Conservation (phyloP, 805 yeast genomes). For the Lachancea sp. region DNA sequence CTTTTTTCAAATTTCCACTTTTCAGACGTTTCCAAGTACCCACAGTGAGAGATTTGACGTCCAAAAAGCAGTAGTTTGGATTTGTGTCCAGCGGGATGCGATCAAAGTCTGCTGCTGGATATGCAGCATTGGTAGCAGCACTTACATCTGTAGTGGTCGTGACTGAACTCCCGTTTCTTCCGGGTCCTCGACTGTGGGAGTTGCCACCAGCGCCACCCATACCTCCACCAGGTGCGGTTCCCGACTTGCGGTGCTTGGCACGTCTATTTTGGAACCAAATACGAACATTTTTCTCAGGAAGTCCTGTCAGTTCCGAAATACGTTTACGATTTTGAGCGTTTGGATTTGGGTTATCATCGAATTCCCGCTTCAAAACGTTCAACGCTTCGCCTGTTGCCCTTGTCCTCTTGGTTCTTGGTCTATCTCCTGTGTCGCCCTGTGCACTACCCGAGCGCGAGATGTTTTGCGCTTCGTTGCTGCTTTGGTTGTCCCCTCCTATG, state of each 20-base stretch:
- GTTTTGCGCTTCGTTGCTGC: constrained; percentile 1
- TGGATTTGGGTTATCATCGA: constrained; percentile 69
- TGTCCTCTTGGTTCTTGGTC: constrained; percentile 43
- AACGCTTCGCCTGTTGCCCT: constrained; percentile 79
- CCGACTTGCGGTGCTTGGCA: constrained; percentile 60
- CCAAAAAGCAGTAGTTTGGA: constrained; percentile 62
- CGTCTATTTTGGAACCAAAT: constrained; percentile 92
- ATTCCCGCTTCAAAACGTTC: constrained; percentile 59
- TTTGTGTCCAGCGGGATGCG: constrained; percentile 49
- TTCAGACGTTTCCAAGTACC: constrained; percentile 78
- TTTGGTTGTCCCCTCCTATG: constrained; percentile 1
- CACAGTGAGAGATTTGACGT: constrained; percentile 60
- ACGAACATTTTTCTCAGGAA: constrained; percentile 83
- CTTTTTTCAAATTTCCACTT: constrained; percentile 45
- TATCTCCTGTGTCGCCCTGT: constrained; percentile 6
- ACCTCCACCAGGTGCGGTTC: constrained; percentile 1
- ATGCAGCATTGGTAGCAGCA: constrained; percentile 4
- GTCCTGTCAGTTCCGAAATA: constrained; percentile 64
- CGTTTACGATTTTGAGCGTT: constrained; percentile 61
- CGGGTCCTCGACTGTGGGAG: not conserved
- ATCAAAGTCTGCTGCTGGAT: constrained; percentile 27
- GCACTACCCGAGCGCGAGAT: constrained; percentile 4
- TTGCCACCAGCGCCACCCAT: constrained; percentile 1
- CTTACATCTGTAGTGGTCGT: constrained; percentile 35
- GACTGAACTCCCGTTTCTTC: constrained; percentile 18